Evolutionary conservation across 2,329 filamentous ascomycete genomes (phyloP), one percentile per base, ranked within the genome.

Genomic region (Plectosphaerella cucumerina): DNA sequence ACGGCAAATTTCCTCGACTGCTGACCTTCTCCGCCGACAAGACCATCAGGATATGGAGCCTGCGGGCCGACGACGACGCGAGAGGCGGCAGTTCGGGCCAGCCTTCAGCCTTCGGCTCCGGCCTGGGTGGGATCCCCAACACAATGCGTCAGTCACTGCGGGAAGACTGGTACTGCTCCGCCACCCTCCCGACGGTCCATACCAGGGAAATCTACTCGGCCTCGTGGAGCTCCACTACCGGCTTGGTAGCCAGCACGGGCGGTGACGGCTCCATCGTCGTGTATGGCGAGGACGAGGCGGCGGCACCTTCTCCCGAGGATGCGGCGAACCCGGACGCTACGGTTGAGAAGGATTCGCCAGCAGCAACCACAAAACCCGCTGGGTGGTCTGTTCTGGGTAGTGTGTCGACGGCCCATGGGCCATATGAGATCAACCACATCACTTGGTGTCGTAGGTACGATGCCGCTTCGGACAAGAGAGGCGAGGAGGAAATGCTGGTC

Each of bases 391-490:
- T 93, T 4, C 63, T 96, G 15, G 82, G 84, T 0, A 80, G 81
- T n/a, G 64, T 88, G 1, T 77, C 86, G 45, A 86, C 85, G 33
- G 89, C 86, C 2, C 94, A 99, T 66, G 92, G 90, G 1, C 89
- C 95, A 3, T 97, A 93, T 63, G 94, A 99, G 70, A 80, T 97
- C 56, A 99, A 99, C 62, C 91, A 97, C 68, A 80, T 94, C 46
- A 84, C 82, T 2, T 99, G 94, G 94, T 91, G 90, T 58, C 82
- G 79, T 59, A 78, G 92, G 51, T 87, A 83, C 51, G 91, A 96
- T 65, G 76, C 77, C 47, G 85, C 73, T 1, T 69, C 70, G 1
- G 77, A 77, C 63, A 75, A 70, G 55, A 76, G 68, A 49, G 75
- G 77, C 4, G 67, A 74, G 21, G 90, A 96, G 60, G 93, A 97